Evolutionary conservation across 441 rosid species (phyloP), one percentile per base, ranked within the genome.

Genomic region (Dalechampia spathulata): DNA sequence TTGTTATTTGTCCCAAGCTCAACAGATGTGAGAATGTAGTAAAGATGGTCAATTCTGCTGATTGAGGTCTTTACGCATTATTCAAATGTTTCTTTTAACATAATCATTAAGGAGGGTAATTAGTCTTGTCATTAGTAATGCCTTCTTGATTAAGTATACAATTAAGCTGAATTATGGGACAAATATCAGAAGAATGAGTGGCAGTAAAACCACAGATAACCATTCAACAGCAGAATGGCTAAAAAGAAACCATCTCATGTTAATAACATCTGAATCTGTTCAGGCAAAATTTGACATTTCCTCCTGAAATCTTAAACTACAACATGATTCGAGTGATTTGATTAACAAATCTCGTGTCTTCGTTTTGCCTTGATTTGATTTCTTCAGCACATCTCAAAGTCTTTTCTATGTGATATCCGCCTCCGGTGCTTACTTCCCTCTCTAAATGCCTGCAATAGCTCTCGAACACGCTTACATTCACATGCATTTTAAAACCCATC

Each of bases 401-500:
- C 57, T 64, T 81, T 66, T 91, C 98, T 22, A 91, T 86, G 12
- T 88, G 96, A 61, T 85, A 86, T 4, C 96, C 95, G 51, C 98
- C 96, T 34, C 92, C 96, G 14, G 77, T 68, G 58, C 92, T 73
- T 16, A 86, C 96, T 73, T 86, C 98, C 63, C 98, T 82, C 55
- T 91, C 95, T 39, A 91, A 54, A 58, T 91, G 96, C 54, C 86
- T 65, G 53, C 96, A 88, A 10, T 91, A 91, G 56, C 98, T 86
- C 81, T 86, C 90, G 57, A 86, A 91, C 45, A 88, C 96, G 46
- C 90, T 78, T 36, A 86, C 81, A 69, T 88, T 91, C 47, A 91
- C 98, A 68, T 88, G 95, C 68, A 91, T 45, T 48, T 77, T 87
- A 77, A 91, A 91, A 14, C 90, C 86, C 85, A 86, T 79, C 80